phyloP scores from a whole-genome alignment of 1,284 basidiomycete species.

The Austroboletus novae-zelandiae region DNA sequence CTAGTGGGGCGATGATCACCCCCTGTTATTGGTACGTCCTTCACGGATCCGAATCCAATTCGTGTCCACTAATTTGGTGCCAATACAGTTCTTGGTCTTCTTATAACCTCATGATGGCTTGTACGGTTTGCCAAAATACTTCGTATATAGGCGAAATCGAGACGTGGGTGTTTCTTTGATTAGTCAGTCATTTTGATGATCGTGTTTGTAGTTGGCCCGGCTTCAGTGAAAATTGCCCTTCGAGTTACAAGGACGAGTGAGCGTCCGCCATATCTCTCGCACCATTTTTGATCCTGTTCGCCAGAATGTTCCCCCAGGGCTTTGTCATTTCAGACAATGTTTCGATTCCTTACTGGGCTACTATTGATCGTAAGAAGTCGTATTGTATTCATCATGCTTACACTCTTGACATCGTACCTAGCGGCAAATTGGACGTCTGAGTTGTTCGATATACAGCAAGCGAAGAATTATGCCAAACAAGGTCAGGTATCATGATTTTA shows the following conservation, averaged over 20 bases:
- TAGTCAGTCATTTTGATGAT: neutral
- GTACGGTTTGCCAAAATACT: conserved; percentile 26
- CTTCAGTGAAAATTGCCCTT: conserved; percentile 20
- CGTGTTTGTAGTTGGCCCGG: conserved; percentile 18
- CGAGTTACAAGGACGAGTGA: conserved; percentile 18
- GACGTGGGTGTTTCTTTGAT: conserved; percentile 9
- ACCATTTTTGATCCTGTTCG: neutral
- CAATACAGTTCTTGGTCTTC: conserved; percentile 30
- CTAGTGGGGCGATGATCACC: conserved; percentile 20
- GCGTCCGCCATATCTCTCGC: neutral
- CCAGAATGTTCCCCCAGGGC: conserved; percentile 22
- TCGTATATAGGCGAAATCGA: neutral
- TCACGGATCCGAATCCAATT: neutral
- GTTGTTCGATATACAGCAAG: conserved; percentile 18
- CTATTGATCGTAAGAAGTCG: conserved; percentile 19
- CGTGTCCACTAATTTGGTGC: neutral
- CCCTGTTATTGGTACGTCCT: conserved; percentile 26
- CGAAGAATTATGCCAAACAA: conserved; percentile 5
- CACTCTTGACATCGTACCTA: conserved; percentile 1
- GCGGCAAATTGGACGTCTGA: conserved; percentile 18
- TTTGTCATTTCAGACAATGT: conserved; percentile 14
- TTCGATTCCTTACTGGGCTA: conserved; percentile 30
- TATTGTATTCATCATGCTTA: neutral
- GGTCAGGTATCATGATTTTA: neutral
- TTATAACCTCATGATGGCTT: conserved; percentile 32